A percentile compares a stretch with the other conserved stretches of the same genome.
Conservation (phyloP, 2,329 filamentous ascomycete species). For the Fusarium sp. region DNA sequence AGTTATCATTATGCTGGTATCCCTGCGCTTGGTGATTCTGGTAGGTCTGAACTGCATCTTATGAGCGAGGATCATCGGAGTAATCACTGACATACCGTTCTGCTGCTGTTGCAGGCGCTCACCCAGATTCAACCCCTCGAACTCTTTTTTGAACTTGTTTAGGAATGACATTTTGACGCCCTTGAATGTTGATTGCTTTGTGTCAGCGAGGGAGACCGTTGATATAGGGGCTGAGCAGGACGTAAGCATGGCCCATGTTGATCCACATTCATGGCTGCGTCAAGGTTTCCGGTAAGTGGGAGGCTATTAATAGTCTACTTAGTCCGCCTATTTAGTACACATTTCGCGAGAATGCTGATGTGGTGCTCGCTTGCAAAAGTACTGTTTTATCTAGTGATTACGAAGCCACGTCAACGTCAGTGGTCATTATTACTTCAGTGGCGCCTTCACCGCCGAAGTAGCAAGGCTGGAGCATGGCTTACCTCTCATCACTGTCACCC, state of each 20-base stretch:
- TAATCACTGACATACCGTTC: not conserved
- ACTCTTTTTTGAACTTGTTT: constrained; percentile 33
- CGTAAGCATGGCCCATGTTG: not conserved
- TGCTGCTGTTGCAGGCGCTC: constrained; percentile 5
- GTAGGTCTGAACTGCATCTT: not conserved
- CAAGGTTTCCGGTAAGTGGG: not conserved
- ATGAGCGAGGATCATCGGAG: not conserved
- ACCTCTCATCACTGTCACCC: not conserved
- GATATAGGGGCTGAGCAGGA: not conserved
- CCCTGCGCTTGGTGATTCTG: not conserved
- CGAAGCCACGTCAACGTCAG: not conserved
- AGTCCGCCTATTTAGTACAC: not conserved
- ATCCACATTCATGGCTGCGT: not conserved
- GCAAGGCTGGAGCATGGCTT: not conserved
- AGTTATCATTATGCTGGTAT: not conserved
- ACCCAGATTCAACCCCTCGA: constrained; percentile 24
- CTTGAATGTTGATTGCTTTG: not conserved
- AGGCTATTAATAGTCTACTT: not conserved
- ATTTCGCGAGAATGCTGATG: not conserved
- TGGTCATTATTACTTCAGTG: not conserved
- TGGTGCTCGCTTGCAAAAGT: not conserved
- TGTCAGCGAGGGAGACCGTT: not conserved
- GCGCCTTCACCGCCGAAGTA: not conserved
- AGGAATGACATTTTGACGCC: constrained; percentile 21
- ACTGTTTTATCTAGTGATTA: not conserved